Conservation (phyloP, 2,329 filamentous ascomycete species). For the Botrytis medusae region DNA sequence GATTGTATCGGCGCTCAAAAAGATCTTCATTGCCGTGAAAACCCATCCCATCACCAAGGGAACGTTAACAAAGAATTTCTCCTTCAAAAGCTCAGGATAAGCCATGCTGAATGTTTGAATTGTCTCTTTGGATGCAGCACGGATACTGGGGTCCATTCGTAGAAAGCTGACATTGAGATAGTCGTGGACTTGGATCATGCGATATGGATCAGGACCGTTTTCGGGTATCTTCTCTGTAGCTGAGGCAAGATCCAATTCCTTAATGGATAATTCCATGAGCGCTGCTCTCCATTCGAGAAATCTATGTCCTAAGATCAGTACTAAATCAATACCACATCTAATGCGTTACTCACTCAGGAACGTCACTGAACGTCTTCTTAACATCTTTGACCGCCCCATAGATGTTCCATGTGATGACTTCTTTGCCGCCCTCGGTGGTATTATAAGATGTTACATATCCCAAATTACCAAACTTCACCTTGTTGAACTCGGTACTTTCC, state of each 20-base stretch:
- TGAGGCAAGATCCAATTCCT: slow-evolving; percentile 67
- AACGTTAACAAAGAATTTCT: slow-evolving; percentile 97
- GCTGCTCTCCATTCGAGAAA: slow-evolving; percentile 89
- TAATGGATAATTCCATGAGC: slow-evolving; percentile 83
- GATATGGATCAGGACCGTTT: slow-evolving; percentile 74
- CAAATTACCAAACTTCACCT: slow-evolving; percentile 70
- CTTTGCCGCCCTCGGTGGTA: slow-evolving; percentile 48
- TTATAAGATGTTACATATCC: slow-evolving; percentile 78
- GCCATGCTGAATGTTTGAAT: slow-evolving; percentile 78
- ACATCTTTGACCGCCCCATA: slow-evolving; percentile 86
- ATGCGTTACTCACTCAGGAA: slow-evolving; percentile 65
- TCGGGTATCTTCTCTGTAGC: slow-evolving; percentile 65
- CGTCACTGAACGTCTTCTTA: slow-evolving; percentile 75
- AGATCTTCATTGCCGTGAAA: slow-evolving; percentile 72
- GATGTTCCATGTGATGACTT: slow-evolving; percentile 88
- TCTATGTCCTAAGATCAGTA: slow-evolving; percentile 46
- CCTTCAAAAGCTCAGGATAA: slow-evolving; percentile 84
- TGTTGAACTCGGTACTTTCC: slow-evolving; percentile 60
- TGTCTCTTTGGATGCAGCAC: slow-evolving; percentile 73
- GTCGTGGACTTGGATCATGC: slow-evolving; percentile 91
- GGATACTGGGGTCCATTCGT: slow-evolving; percentile 74
- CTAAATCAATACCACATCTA: not conserved
- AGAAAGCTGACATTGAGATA: slow-evolving; percentile 87
- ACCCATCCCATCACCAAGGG: slow-evolving; percentile 89
- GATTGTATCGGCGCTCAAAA: slow-evolving; percentile 70